Evolutionary conservation across 108 stramenopile genomes (phyloP), one percentile per base, ranked within the genome.

Genomic region (Fragilaria radians): DNA sequence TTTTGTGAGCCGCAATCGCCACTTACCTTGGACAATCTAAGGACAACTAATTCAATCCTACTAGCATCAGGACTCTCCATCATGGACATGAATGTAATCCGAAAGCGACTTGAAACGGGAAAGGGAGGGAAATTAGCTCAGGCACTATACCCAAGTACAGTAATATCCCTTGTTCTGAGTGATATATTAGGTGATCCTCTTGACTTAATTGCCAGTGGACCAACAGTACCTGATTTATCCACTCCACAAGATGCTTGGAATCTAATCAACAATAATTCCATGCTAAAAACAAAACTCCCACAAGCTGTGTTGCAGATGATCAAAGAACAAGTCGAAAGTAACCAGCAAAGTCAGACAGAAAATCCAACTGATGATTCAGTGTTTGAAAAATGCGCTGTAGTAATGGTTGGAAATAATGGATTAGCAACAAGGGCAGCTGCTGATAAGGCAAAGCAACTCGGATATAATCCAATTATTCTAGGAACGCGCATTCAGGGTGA

Each of bases 151-250:
- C 83, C 87, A 7, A 80, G 81, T 0, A 72, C 80, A 2, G 53
- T 83, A 32, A 45, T 83, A 25, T 70, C 81, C 3, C 65, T 89
- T 29, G 78, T 89, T 1, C 59, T 85, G 69, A 70, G 68, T 45
- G 83, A 85, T 54, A 79, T 93, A n/a, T 72, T 93, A 42, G 91
- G 91, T n/a, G 91, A 93, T 75, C 87, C 87, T 27, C 59, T 93
- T 17, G 85, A 86, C 76, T 70, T 93, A 69, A 93, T 93, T 64
- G 91, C 91, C 18, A 81, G 79, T 61, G 91, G 91, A 25, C 91
- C 91, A 1, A 89, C 91, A 4, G 89, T 91, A 26, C 81, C 83
- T 30, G 88, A 86, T 65, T 70, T 70, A 25, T 73, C 67, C 36
- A 79, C 74, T 32, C 80, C 70, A 70, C 48, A 62, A 24, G 83